Evolutionary conservation across 139 green algal genomes (phyloP), one percentile per base, ranked within the genome.

Genomic region (Trebouxia sp.): DNA sequence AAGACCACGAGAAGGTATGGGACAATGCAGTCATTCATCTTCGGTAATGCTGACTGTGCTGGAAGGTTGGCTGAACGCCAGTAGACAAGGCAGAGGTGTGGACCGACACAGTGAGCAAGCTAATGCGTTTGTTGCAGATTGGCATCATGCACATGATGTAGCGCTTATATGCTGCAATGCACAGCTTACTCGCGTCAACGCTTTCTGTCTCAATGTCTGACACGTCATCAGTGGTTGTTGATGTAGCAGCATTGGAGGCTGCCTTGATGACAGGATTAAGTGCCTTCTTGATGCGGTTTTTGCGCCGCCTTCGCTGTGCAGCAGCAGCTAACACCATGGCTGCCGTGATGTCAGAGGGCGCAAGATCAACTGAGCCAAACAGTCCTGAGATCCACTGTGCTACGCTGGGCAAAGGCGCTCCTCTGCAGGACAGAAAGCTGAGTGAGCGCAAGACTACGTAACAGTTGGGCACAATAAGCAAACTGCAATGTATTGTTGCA

Each of bases 261-360:
- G 41, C 43, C 11, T 76, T 32, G 26, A 81, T 79, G 28, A 85
- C 65, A 7, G 81, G 86, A 43, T 85, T 67, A 75, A 90, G 79
- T 5, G 84, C 86, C 22, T 77, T 69, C 30, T 75, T 80, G 20
- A 90, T 80, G 22, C 82, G 81, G 79, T 90, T 78, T 4, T 77
- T 80, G 5, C 86, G 78, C 8, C 86, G 78, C 7, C 75, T 48
- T 12, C 83, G 82, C 48, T 90, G 86, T 20, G 86, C 84, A 15
- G 86, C 86, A 0, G 75, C 47, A 6, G 82, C 77, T 30, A 90
- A 65, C 24, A 90, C 56, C 0, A 89, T 30, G 0, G 84, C 86
- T 0, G 79, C 82, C 0, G 75, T 83, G 15, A 90, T 67, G 79
- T 90, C 86, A 24, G 75, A 84, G 41, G 86, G 84, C 20, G 88